Evolutionary conservation across 495 filamentous ascomycete genomes (phyloP).

Genomic region (Penicilliopsis zonata): DNA sequence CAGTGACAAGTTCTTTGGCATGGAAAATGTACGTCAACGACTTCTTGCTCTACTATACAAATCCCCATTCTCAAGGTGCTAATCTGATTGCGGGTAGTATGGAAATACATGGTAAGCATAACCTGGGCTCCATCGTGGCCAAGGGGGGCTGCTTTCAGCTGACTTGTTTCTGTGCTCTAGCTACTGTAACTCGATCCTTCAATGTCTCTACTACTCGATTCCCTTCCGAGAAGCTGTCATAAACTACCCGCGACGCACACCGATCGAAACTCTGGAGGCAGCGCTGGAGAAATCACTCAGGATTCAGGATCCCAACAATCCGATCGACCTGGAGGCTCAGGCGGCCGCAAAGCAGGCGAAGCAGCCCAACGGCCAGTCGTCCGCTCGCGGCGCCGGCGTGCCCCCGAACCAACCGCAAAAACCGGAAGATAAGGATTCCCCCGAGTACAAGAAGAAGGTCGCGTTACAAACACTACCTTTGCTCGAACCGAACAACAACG

Average conservation of each 20-base stretch:
- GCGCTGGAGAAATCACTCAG: conserved; percentile 32
- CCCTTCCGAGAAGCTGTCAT: conserved; percentile 92
- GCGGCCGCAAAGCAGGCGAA: conserved; percentile 37
- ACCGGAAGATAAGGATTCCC: conserved; percentile 68
- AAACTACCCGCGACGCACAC: conserved; percentile 67
- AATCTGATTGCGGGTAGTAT: conserved; percentile 44
- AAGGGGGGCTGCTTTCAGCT: conserved; percentile 13
- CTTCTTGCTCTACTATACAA: neutral
- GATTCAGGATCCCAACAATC: conserved; percentile 31
- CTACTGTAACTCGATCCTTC: conserved; percentile 96
- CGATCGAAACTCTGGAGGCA: conserved; percentile 39
- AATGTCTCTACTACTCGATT: conserved; percentile 91
- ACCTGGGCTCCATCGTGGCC: conserved; percentile 1
- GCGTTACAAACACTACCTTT: conserved; percentile 79
- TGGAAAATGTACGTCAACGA: conserved; percentile 92
- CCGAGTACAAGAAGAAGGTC: conserved; percentile 94
- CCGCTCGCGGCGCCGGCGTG: conserved; percentile 35
- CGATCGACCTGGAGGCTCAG: conserved; percentile 29
- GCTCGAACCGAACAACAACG: conserved; percentile 68
- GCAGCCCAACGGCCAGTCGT: conserved; percentile 15
- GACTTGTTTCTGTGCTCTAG: conserved; percentile 26
- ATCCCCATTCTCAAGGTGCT: conserved; percentile 6
- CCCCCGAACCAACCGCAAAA: conserved; percentile 50
- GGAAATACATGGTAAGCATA: conserved; percentile 84
- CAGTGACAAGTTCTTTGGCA: conserved; percentile 95